Evolutionary conservation across 257 asterid genomes (phyloP).

Genomic region (Fraxinus excelsior): DNA sequence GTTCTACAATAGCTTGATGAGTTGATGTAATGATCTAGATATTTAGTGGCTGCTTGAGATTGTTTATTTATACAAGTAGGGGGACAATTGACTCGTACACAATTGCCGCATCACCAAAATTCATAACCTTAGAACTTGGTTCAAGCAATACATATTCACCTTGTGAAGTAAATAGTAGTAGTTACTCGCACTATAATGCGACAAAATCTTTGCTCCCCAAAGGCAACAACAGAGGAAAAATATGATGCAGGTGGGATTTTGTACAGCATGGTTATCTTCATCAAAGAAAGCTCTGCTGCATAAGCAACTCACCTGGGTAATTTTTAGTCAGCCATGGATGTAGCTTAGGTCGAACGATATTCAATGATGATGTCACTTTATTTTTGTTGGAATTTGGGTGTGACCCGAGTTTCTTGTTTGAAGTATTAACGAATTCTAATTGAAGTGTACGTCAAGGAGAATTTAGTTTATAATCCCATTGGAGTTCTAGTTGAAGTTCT

Average conservation of each 20-base stretch:
- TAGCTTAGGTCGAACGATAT: constrained; percentile 69
- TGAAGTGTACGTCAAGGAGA: no score
- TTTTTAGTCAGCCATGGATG: constrained; percentile 66
- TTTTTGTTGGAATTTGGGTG: no score
- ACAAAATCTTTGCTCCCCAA: constrained; percentile 53
- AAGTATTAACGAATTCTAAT: no score
- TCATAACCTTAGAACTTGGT: constrained; percentile 56
- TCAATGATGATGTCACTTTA: constrained; percentile 57
- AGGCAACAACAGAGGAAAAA: constrained; percentile 28
- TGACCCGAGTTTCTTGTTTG: no score
- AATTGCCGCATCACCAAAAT: constrained; percentile 61
- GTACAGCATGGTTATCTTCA: constrained; percentile 37
- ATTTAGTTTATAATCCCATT: no score
- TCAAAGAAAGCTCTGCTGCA: constrained; percentile 40
- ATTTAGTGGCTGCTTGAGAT: background rate
- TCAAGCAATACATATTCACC: no score
- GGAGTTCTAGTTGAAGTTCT: no score
- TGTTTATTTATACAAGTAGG: constrained; percentile 34
- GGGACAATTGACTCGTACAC: constrained; percentile 59
- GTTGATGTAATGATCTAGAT: background rate
- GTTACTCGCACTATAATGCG: constrained; percentile 35
- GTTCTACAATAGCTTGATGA: background rate
- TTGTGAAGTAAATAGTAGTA: constrained; percentile 30
- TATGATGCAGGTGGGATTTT: constrained; percentile 31
- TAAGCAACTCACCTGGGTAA: no score